phyloP scores from a whole-genome alignment of 1,284 basidiomycete species.

The Jaminaea rosea region DNA sequence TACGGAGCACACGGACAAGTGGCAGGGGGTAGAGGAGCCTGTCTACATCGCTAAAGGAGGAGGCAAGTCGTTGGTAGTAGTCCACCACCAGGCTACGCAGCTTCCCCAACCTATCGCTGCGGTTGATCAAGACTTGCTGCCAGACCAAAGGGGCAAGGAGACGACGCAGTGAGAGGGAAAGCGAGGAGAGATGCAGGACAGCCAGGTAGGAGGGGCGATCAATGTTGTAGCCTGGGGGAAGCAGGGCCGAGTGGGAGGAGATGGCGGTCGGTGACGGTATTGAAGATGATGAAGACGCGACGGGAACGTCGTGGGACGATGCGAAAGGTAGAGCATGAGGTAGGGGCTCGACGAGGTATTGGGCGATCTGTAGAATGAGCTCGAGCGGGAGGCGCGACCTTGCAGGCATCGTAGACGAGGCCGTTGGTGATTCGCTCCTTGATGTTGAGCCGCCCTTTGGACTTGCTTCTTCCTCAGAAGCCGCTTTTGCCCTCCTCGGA shows the following conservation, averaged over 20 bases:
- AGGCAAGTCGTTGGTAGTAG: slow-evolving; percentile 4
- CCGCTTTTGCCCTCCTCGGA: no score
- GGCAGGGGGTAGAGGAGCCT: neutral
- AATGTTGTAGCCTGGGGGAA: no score
- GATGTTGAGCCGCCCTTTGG: no score
- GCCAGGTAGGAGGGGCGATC: neutral
- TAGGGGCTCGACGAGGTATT: neutral
- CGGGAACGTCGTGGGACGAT: neutral
- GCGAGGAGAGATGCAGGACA: neutral
- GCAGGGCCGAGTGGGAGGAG: no score
- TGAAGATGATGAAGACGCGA: neutral
- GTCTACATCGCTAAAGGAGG: neutral
- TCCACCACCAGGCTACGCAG: slow-evolving; percentile 3
- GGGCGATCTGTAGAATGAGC: neutral
- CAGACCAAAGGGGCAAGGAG: slow-evolving; percentile 9
- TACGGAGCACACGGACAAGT: neutral
- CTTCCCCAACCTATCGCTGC: slow-evolving; percentile 5
- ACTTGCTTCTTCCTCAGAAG: no score
- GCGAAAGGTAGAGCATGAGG: neutral
- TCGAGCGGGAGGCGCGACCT: neutral
- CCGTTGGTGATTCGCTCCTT: no score
- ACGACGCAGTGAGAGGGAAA: neutral
- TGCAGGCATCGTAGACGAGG: no score
- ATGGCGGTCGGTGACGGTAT: no score
- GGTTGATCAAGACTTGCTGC: slow-evolving; percentile 4